Percentiles rank a stretch among this genome's conserved stretches.
Conservation (phyloP, 768 basidiomycete genomes). For the Russula compacta region DNA sequence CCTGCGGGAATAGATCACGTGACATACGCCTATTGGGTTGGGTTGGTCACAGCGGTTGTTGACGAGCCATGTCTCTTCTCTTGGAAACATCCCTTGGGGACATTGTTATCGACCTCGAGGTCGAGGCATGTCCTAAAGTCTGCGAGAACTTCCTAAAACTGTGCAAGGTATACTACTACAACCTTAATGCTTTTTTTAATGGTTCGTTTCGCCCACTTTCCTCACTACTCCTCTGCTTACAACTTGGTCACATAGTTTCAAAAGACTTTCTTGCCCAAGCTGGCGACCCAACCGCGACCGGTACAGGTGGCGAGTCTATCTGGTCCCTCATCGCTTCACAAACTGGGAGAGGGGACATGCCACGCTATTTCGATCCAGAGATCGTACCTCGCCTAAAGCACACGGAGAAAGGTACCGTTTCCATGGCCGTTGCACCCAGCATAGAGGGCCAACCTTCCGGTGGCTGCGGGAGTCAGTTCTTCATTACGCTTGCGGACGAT, state of each 20-base stretch:
- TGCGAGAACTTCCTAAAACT: slow-evolving; percentile 97
- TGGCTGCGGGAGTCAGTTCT: slow-evolving; percentile 96
- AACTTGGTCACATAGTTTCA: slow-evolving; percentile 52
- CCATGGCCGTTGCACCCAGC: slow-evolving; percentile 93
- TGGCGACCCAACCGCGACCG: slow-evolving; percentile 94
- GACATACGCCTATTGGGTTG: too few relatives aligned
- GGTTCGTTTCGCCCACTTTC: slow-evolving; percentile 36
- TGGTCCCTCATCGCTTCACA: slow-evolving; percentile 65
- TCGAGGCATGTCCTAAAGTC: slow-evolving; percentile 80
- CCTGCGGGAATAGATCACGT: neutral
- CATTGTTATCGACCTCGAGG: slow-evolving; percentile 92
- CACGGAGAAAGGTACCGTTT: slow-evolving; percentile 75
- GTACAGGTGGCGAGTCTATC: slow-evolving; percentile 87
- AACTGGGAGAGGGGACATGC: slow-evolving; percentile 27
- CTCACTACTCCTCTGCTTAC: neutral
- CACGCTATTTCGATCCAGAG: slow-evolving; percentile 88
- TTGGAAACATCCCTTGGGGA: slow-evolving; percentile 97
- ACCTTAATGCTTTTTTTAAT: slow-evolving; percentile 96
- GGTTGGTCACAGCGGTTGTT: too few relatives aligned
- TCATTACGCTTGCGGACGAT: slow-evolving; percentile 82
- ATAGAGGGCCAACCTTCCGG: slow-evolving; percentile 46
- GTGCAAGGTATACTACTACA: slow-evolving; percentile 96
- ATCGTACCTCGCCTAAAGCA: slow-evolving; percentile 80
- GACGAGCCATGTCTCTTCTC: slow-evolving; percentile 73
- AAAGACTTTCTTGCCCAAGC: slow-evolving; percentile 95